Percentiles rank a stretch among this genome's conserved stretches.
phyloP scores from a whole-genome alignment of 441 rosid genomes.

The Gossypium trilobum region DNA sequence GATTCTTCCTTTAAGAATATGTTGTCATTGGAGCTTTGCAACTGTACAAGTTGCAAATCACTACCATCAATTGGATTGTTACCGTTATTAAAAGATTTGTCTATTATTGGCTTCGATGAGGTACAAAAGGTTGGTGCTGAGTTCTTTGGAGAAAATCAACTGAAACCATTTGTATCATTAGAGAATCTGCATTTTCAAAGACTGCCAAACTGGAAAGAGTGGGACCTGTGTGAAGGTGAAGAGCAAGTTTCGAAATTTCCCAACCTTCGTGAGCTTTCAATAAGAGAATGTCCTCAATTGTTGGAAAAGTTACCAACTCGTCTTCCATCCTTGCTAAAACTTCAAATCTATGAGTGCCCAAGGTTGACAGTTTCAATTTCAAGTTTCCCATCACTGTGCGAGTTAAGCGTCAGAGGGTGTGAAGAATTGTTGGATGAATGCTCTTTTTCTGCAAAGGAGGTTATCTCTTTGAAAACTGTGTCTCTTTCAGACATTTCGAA shows the following conservation, averaged over 20 bases:
- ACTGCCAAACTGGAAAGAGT: background rate
- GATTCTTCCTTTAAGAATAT: too few relatives aligned
- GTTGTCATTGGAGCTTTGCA: background rate
- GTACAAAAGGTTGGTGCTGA: background rate
- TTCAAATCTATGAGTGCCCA: background rate
- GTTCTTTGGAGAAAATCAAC: slow-evolving; percentile 1
- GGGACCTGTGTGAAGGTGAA: too few relatives aligned
- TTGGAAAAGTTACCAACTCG: background rate
- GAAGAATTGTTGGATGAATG: background rate
- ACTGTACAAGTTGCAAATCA: background rate
- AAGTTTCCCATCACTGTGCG: background rate
- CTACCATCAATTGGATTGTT: slow-evolving; percentile 19
- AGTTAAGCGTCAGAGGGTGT: background rate
- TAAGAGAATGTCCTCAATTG: background rate
- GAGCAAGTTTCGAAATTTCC: too few relatives aligned
- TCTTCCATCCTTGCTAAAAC: slow-evolving; percentile 4
- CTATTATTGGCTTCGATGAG: background rate
- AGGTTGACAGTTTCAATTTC: background rate
- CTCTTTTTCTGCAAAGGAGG: background rate
- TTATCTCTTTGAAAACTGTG: background rate
- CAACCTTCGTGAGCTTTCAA: background rate
- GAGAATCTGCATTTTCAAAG: slow-evolving; percentile 7
- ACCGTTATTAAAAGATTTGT: background rate
- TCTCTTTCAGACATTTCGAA: background rate
- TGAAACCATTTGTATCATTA: background rate